phyloP scores from a whole-genome alignment of 768 basidiomycete genomes.

The Naematelia aurantialba region DNA sequence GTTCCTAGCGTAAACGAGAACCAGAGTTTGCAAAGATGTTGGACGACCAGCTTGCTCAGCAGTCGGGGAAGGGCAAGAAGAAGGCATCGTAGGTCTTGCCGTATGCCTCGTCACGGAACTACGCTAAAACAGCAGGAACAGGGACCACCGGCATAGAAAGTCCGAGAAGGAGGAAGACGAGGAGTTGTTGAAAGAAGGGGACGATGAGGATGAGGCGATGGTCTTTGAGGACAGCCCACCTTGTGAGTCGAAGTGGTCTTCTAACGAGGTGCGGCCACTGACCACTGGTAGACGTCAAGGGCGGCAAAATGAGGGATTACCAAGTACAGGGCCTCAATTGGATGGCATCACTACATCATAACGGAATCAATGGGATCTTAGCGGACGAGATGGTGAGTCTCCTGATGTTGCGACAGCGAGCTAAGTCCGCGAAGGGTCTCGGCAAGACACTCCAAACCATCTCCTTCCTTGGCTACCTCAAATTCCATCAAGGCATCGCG shows the following conservation, averaged over 20 bases:
- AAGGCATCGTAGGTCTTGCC: constrained; percentile 62
- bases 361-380: constrained; percentile 92
- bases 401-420: not conserved
- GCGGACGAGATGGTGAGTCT: constrained; percentile 86
- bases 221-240: constrained; percentile 92
- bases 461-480: constrained; percentile 91
- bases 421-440: constrained; percentile 62
- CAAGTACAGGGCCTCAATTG: constrained; percentile 95
- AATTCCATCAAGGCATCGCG: constrained; percentile 66
- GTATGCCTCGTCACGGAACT: not conserved
- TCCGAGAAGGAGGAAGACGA: constrained; percentile 99
- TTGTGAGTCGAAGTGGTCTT: constrained; percentile 56
- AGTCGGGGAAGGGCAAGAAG: constrained; percentile 78
- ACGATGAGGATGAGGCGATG: constrained; percentile 83
- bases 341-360: constrained; percentile 95
- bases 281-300: constrained; percentile 66
- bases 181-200: constrained; percentile 83
- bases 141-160: constrained; percentile 83
- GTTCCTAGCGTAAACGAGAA: constrained; percentile 74
- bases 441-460: constrained; percentile 98
- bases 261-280: not conserved
- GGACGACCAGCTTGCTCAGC: constrained; percentile 61
- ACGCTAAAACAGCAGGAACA: constrained; percentile 40
- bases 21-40: constrained; percentile 87
- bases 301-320: constrained; percentile 80